Evolutionary conservation across 2,329 filamentous ascomycete genomes (phyloP).

Genomic region (Epicoccum nigrum): DNA sequence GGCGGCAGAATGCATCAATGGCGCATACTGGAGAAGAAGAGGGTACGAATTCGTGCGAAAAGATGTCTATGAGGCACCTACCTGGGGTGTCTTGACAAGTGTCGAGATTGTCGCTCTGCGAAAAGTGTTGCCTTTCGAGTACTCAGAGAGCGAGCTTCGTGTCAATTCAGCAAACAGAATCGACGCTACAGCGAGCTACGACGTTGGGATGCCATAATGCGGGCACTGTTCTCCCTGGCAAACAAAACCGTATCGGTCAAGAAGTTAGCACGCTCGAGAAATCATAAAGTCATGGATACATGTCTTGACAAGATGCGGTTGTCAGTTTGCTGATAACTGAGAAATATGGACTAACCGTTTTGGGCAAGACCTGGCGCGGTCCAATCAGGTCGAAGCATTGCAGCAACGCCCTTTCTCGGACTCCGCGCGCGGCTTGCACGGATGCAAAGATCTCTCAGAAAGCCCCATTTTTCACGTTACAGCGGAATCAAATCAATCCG

Average conservation of each 20-base stretch:
- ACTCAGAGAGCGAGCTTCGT: no score
- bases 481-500: background rate
- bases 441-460: background rate
- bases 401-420: background rate
- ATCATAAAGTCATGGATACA: no score
- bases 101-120: constrained; percentile 35
- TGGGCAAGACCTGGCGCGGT: background rate
- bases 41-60: constrained; percentile 29
- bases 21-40: constrained; percentile 35
- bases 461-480: background rate
- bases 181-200: background rate
- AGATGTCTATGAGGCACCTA: constrained; percentile 8
- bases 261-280: no score
- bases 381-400: background rate
- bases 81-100: constrained; percentile 29
- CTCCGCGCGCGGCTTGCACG: background rate
- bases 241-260: no score
- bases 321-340: background rate
- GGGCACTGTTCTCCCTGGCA: no score
- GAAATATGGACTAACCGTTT: background rate
- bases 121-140: constrained; percentile 14
- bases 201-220: background rate
- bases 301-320: background rate
- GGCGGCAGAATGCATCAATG: constrained; percentile 32
- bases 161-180: background rate